phyloP scores from a whole-genome alignment of 148 eudicot genomes.

The Fagopyrum tataricum region DNA sequence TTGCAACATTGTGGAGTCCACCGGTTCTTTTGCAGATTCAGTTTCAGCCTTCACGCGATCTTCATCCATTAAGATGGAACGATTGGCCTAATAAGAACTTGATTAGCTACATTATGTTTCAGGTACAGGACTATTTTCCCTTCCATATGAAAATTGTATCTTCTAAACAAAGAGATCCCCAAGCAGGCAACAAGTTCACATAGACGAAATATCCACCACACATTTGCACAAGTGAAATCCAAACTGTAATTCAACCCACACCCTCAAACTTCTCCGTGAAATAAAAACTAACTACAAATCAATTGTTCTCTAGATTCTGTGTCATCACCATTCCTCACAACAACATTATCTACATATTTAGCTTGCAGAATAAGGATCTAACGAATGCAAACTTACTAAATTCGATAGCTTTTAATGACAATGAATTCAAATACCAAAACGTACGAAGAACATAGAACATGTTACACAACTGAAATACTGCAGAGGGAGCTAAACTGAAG shows the following conservation, averaged over 20 bases:
- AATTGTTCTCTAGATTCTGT: not conserved
- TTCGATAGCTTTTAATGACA: not conserved
- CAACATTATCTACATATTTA: not conserved
- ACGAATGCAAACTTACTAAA: not conserved
- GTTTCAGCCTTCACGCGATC: constrained; percentile 83
- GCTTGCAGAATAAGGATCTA: not conserved
- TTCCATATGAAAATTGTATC: not conserved
- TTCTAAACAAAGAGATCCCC: not conserved
- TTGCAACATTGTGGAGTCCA: constrained; percentile 82
- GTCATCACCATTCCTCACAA: not conserved
- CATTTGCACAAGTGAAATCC: not conserved
- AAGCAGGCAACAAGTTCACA: not conserved
- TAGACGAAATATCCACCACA: not conserved
- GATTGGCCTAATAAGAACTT: constrained; percentile 56
- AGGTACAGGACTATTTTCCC: not conserved
- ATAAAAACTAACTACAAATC: not conserved
- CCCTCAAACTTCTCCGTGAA: not conserved
- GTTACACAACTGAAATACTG: not conserved
- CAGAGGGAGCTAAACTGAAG: not conserved
- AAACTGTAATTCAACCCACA: not conserved
- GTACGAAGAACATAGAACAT: not conserved
- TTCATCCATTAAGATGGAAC: constrained; percentile 82
- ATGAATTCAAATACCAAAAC: not conserved
- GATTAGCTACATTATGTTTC: not conserved
- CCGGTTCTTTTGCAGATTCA: constrained; percentile 83